Conservation (phyloP, 2,329 filamentous ascomycete genomes). For the Exophiala bonariae region DNA sequence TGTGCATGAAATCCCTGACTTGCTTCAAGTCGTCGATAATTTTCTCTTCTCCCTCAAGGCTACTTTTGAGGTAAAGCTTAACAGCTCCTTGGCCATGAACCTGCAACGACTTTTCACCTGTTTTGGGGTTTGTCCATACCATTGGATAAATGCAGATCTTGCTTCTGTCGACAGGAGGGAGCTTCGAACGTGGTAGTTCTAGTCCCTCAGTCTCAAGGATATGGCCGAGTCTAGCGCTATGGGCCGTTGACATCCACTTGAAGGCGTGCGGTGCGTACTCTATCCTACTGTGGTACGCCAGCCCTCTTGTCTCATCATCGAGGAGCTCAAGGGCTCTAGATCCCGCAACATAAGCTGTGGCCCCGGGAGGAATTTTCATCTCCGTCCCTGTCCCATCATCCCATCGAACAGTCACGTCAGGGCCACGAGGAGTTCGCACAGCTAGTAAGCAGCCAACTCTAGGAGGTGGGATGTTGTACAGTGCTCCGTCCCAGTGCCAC, state of each 20-base stretch:
- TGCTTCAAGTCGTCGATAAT: constrained; percentile 31
- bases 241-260: constrained; percentile 39
- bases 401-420: constrained; percentile 33
- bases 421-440: constrained; percentile 36
- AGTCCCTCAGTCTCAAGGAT: constrained; percentile 31
- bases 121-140: constrained; percentile 40
- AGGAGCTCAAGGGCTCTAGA: constrained; percentile 30
- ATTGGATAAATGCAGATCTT: constrained; percentile 38
- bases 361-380: constrained; percentile 35
- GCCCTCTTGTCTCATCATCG: constrained; percentile 29
- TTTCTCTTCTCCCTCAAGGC: constrained; percentile 28
- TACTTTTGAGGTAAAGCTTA: constrained; percentile 36
- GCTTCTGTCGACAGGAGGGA: constrained; percentile 32
- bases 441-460: constrained; percentile 39
- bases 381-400: constrained; percentile 37
- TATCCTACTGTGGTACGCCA: constrained; percentile 34
- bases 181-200: constrained; percentile 33
- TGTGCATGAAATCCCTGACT: constrained; percentile 35
- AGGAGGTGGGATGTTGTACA: constrained; percentile 38
- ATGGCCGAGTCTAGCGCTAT: constrained; percentile 36
- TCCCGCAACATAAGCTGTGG: constrained; percentile 36
- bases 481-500: constrained; percentile 39
- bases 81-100: constrained; percentile 38
- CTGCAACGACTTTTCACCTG: constrained; percentile 34
- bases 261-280: constrained; percentile 40